Evolutionary conservation across 345 rosid species (phyloP), one percentile per base, ranked within the genome.

Genomic region (Lepidium didymum): DNA sequence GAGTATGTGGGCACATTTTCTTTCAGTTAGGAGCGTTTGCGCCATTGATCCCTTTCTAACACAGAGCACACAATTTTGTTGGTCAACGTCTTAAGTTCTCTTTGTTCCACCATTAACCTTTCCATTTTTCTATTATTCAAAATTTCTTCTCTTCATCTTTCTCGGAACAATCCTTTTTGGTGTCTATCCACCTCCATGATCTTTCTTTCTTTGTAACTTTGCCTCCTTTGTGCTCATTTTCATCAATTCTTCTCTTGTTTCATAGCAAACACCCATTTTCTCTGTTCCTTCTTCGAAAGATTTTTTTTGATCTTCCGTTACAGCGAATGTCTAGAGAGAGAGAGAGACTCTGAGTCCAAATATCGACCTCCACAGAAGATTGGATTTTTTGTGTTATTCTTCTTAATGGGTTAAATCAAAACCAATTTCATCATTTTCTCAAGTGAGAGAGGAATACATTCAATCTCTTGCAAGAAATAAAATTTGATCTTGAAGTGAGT

Each of bases 41-140:
- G 33, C 33, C 33, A 29, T 29, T 29, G 33, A 29, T 29, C 1
- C 33, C 33, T 56, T 56, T 73, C 41, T 21, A 36, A 52, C 73
- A 29, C 16, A 66, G 73, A 74, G 68, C 73, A 62, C 78, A 75
- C 69, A 62, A 61, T 62, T 75, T 70, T 59, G 75, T 62, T 75
- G 75, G 78, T 62, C 54, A 68, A 75, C 38, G 64, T 61, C 52
- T 45, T 37, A 46, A 68, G 64, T 62, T 75, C 65, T 62, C 75
- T 75, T 66, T 75, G 74, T 75, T 62, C 75, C 66, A 75, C 78
- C 78, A 62, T 75, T 69, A 75, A 55, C 62, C 74, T 63, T 43
- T 29, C 68, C 50, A 52, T 7, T 60, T 59, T 47, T 61, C 74
- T 74, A 69, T 61, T 68, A n/a, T 51, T 74, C 73, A 42, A 66